Conservation (phyloP, 176 grass and related monocot genomes). For the Eleusine coracana region DNA sequence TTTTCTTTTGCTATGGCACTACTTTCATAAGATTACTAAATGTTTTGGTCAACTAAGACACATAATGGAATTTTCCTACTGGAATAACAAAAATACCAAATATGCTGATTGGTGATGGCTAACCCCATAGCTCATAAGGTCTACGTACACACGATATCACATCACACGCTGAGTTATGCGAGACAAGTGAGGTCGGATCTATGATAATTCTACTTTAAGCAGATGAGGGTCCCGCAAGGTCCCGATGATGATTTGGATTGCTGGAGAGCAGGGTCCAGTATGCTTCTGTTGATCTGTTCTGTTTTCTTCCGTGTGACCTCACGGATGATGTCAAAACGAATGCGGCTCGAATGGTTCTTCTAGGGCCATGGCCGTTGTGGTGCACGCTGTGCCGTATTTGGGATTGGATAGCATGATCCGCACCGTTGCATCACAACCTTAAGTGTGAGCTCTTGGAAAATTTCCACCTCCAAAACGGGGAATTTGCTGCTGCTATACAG, state of each 20-base stretch:
- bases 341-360: constrained; percentile 19
- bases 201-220: background rate
- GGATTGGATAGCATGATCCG: constrained; percentile 12
- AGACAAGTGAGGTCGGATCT: background rate
- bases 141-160: background rate
- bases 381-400: constrained; percentile 13
- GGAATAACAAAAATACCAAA: constrained; percentile 4
- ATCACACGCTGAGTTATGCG: background rate
- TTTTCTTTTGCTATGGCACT: background rate
- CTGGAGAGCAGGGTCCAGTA: background rate
- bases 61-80: constrained; percentile 5
- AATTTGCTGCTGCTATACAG: background rate
- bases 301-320: constrained; percentile 34
- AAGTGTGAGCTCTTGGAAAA: background rate
- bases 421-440: background rate
- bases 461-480: background rate
- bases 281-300: constrained; percentile 2
- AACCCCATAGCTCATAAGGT: background rate
- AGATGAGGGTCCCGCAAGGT: background rate
- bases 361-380: constrained; percentile 21
- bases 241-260: constrained; percentile 38
- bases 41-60: constrained; percentile 22
- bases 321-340: constrained; percentile 52
- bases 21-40: constrained; percentile 21
- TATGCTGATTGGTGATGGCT: background rate